phyloP scores from a whole-genome alignment of 2,329 filamentous ascomycete species.

The Cladosporium sp. region DNA sequence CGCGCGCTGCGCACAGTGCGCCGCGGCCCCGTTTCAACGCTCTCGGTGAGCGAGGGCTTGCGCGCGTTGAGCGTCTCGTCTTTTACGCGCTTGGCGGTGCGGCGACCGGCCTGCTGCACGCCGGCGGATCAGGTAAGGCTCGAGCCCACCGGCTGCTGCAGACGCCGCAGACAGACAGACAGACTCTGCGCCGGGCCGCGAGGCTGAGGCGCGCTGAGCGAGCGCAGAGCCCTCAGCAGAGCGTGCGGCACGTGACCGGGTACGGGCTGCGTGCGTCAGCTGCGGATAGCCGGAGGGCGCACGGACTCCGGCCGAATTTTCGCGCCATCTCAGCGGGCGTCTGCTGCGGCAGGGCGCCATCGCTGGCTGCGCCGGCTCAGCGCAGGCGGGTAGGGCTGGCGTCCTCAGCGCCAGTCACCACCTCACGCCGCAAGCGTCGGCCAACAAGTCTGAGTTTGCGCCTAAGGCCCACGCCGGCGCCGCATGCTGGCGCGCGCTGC shows the following conservation, averaged over 20 bases:
- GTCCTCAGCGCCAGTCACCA: background rate
- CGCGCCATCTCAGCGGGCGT: conserved; percentile 4
- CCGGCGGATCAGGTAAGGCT: too few relatives aligned
- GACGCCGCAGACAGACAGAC: background rate
- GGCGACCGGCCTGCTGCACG: too few relatives aligned
- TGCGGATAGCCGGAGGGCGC: background rate
- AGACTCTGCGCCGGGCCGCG: background rate
- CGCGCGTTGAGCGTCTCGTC: too few relatives aligned
- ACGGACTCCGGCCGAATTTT: background rate
- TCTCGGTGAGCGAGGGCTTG: too few relatives aligned
- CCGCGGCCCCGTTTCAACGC: too few relatives aligned
- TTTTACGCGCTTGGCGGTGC: too few relatives aligned
- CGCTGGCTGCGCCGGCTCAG: too few relatives aligned
- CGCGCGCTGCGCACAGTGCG: too few relatives aligned
- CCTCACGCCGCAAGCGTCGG: conserved; percentile 2
- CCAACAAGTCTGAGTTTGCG: conserved; percentile 11
- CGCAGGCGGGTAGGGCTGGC: background rate
- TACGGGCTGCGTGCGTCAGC: background rate
- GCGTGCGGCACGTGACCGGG: conserved; percentile 3
- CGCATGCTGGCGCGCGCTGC: conserved; percentile 4
- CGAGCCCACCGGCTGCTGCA: background rate
- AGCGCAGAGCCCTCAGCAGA: too few relatives aligned
- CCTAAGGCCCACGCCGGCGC: conserved; percentile 6
- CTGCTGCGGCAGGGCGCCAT: background rate
- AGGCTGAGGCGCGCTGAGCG: too few relatives aligned